Percentiles rank a stretch among this genome's conserved stretches.
Evolutionary conservation across 495 filamentous ascomycete species (phyloP).

Genomic region (Penicillium soppii): DNA sequence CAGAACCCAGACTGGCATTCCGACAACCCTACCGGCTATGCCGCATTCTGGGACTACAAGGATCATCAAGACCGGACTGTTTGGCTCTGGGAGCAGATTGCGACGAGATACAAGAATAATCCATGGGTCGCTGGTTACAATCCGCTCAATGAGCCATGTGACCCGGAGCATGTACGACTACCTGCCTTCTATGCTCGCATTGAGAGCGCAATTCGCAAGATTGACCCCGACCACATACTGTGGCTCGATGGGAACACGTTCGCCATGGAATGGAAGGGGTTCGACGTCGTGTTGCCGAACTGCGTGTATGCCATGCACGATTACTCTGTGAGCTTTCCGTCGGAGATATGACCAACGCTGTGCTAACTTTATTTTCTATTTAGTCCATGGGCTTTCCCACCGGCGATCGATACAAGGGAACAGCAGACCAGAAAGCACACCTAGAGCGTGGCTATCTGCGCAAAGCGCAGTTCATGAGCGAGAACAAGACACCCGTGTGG

Average conservation of each 20-base stretch:
- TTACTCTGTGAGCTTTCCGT: slow-evolving; percentile 40
- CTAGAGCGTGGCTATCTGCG: slow-evolving; percentile 49
- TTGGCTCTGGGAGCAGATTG: slow-evolving; percentile 60
- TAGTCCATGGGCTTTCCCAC: slow-evolving; percentile 56
- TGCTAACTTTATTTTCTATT: not conserved
- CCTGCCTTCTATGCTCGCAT: slow-evolving; percentile 56
- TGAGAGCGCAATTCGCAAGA: slow-evolving; percentile 55
- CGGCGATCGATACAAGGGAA: slow-evolving; percentile 51
- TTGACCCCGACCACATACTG: slow-evolving; percentile 63
- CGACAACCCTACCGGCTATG: slow-evolving; percentile 53
- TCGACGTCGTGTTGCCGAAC: slow-evolving; percentile 50
- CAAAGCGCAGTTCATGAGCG: slow-evolving; percentile 59
- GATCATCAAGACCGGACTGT: slow-evolving; percentile 60
- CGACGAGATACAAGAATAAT: slow-evolving; percentile 55
- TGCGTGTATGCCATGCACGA: slow-evolving; percentile 63
- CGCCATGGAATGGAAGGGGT: slow-evolving; percentile 53
- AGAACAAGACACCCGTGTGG: slow-evolving; percentile 56
- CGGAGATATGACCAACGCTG: not conserved
- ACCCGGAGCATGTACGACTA: slow-evolving; percentile 55
- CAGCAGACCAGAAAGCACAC: slow-evolving; percentile 46
- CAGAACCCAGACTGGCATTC: slow-evolving; percentile 68
- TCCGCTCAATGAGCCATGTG: slow-evolving; percentile 64
- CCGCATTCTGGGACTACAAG: slow-evolving; percentile 64
- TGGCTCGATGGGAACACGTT: slow-evolving; percentile 68
- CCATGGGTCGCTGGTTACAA: slow-evolving; percentile 63